Evolutionary conservation across 2,329 filamentous ascomycete species (phyloP), one percentile per base, ranked within the genome.

Genomic region (Dactylellina cionopaga): DNA sequence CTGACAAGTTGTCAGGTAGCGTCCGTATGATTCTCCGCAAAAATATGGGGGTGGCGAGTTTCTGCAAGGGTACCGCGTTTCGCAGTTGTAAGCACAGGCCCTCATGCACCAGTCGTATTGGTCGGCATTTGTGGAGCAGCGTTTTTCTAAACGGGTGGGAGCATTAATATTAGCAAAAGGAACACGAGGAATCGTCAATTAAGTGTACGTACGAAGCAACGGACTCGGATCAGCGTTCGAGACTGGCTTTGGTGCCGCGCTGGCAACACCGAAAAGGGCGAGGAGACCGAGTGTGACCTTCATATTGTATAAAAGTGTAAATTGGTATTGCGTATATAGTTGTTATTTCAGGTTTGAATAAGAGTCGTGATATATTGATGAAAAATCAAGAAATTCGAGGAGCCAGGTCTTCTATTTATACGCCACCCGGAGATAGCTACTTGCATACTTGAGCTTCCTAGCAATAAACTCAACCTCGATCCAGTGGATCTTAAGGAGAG

Each of bases 61-160:
- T 27, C 65, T 39, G 55, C 65, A 70, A 6, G 47, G 19, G 35
- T 56, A 70, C 51, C 15, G 31, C 1, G 44, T 56, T 22, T 56
- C 55, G 65, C 65, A 70, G 56, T 70, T 70, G 47, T 70, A 70
- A n/a, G 55, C 65, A 33, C 65, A 70, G 17, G 65, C 46, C 31
- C 2, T 2, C 2, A 9, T 55, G 24, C 65, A 70, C 55, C 56
- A 70, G 17, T 17, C n/a, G 55, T 56, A 41, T 10, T 55, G n/a
- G 5, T 25, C 17, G 49, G 47, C 41, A 19, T 39, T 22, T n/a
- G 47, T 49, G 24, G 27, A 9, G 56, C 65, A 70, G 24, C 65
- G 65, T 63, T 70, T 70, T 49, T 62, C 65, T 70, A 37, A 41
- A 29, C 2, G 17, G 35, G 15, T 31, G 24, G 11, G 27, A 55